A percentile compares a stretch with the other conserved stretches of the same genome.
Conservation (phyloP, 1,139 yeast species). For the Suhomyces terraborum region DNA sequence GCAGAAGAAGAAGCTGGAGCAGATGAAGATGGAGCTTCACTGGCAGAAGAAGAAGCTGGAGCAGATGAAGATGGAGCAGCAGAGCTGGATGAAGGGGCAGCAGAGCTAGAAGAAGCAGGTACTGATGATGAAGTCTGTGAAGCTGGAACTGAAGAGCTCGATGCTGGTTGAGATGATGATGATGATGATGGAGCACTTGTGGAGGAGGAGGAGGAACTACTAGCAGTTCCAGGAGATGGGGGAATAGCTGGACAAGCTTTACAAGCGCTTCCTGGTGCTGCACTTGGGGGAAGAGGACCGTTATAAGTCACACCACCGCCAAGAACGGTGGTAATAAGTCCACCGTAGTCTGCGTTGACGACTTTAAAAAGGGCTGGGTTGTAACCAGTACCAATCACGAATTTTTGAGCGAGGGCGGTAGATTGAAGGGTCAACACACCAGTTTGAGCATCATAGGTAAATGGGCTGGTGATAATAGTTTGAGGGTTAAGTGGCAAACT, state of each 20-base stretch:
- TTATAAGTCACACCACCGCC: slow-evolving; percentile 23
- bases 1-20: background rate
- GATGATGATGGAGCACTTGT: slow-evolving; percentile 1
- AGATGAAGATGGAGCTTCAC: background rate
- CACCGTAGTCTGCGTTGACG: slow-evolving; percentile 20
- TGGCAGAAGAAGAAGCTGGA: background rate
- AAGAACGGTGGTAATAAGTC: slow-evolving; percentile 17
- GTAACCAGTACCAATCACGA: slow-evolving; percentile 29
- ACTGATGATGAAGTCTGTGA: background rate
- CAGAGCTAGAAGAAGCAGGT: background rate
- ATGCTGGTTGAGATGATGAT: background rate
- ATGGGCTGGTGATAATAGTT: slow-evolving; percentile 7
- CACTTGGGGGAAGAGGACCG: slow-evolving; percentile 16
- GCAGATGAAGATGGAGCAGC: background rate
- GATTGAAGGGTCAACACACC: slow-evolving; percentile 26
- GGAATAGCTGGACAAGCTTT: slow-evolving; percentile 7
- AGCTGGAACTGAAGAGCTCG: slow-evolving; percentile 1
- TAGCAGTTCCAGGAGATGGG: slow-evolving; percentile 1
- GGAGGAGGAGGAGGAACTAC: background rate
- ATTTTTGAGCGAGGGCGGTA: slow-evolving; percentile 16
- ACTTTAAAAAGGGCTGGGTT: slow-evolving; percentile 10
- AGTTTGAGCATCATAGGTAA: slow-evolving; percentile 18
- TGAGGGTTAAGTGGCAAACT: slow-evolving; percentile 17
- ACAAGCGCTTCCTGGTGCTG: slow-evolving; percentile 8
- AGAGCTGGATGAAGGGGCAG: background rate